Evolutionary conservation across 495 filamentous ascomycete species (phyloP).

Genomic region (Aspergillus affinis): DNA sequence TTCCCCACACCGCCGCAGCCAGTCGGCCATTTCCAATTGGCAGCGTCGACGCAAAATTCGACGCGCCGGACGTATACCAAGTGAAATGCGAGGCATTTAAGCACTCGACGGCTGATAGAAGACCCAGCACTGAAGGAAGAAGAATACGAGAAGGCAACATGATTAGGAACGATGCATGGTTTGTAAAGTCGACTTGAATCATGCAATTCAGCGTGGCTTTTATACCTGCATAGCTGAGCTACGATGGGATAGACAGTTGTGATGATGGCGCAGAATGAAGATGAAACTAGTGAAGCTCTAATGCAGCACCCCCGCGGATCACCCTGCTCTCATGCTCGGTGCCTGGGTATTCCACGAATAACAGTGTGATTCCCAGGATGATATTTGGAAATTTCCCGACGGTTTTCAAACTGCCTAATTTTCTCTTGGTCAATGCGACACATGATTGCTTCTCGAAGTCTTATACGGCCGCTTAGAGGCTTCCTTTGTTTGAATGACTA

Average conservation of each 20-base stretch:
- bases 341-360: background rate
- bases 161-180: background rate
- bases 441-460: no score
- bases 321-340: background rate
- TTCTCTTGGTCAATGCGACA: background rate
- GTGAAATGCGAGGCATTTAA: slow-evolving; percentile 1
- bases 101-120: background rate
- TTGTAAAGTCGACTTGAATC: background rate
- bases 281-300: background rate
- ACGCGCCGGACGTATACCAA: slow-evolving; percentile 2
- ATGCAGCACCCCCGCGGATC: background rate
- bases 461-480: no score
- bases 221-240: background rate
- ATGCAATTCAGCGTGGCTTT: background rate
- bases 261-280: background rate
- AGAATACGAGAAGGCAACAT: background rate
- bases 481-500: no score
- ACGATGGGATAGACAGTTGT: background rate
- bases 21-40: slow-evolving; percentile 50
- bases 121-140: background rate
- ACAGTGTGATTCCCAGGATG: background rate
- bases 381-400: background rate
- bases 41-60: slow-evolving; percentile 6
- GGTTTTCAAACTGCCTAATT: background rate
- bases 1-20: slow-evolving; percentile 41